Evolutionary conservation across 129 eudicot species (phyloP).

Genomic region (Helianthus tuberosus): DNA sequence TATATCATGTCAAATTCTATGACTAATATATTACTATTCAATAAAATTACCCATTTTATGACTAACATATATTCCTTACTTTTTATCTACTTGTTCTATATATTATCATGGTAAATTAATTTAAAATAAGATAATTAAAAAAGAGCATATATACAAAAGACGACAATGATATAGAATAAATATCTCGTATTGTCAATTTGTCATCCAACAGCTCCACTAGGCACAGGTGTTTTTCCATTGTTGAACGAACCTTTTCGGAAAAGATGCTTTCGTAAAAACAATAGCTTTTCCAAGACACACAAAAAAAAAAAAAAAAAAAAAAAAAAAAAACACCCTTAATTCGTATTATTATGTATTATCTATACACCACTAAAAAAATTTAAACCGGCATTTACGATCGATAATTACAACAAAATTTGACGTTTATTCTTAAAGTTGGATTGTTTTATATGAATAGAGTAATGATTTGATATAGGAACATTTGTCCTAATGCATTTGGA

Average conservation of each 20-base stretch:
- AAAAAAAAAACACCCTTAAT: no score
- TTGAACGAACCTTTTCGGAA: constrained; percentile 3
- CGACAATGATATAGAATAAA: neutral
- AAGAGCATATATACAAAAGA: constrained; percentile 3
- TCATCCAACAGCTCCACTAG: neutral
- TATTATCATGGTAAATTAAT: neutral
- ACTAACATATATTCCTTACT: neutral
- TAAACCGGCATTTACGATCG: neutral
- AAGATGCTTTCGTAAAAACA: neutral
- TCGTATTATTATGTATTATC: neutral
- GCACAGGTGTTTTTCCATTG: constrained; percentile 4
- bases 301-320: no score
- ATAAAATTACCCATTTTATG: neutral
- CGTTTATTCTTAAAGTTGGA: neutral
- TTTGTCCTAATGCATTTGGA: neutral
- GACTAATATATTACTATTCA: neutral
- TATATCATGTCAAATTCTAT: no score
- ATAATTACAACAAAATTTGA: neutral
- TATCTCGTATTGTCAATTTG: neutral
- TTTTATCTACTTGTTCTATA: neutral
- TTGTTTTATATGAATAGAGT: neutral
- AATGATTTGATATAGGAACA: neutral
- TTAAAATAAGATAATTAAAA: neutral
- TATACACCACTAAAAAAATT: neutral
- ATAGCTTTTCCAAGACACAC: neutral